These are phyloP conservation scores for Carex kokanica DNA, from an alignment of 176 grass and related monocot species.

Conservation along the genomic window DNA sequence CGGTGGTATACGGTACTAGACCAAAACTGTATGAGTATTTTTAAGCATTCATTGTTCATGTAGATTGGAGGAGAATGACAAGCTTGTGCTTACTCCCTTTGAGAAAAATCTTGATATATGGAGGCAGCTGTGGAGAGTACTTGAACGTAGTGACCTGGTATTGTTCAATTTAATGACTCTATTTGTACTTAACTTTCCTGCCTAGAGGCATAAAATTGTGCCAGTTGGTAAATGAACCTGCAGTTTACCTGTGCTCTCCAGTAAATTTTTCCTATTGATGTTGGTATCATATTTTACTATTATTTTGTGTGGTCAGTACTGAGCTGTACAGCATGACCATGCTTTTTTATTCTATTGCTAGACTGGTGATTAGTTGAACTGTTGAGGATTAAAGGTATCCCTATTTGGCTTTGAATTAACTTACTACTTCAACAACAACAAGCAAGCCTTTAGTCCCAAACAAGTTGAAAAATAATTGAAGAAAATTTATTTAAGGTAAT, in stretches of 20 bases:
- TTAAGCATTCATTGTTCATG: constrained; percentile 9
- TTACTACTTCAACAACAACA: background rate
- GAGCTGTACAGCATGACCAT: background rate
- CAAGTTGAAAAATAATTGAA: background rate
- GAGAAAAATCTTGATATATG: constrained; percentile 98
- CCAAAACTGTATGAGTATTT: background rate
- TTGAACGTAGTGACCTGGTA: constrained; percentile 91
- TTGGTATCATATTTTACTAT: background rate
- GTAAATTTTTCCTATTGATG: background rate
- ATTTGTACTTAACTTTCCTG: background rate
- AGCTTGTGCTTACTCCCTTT: constrained; percentile 83
- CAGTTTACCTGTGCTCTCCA: background rate
- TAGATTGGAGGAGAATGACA: constrained; percentile 89
- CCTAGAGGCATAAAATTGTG: background rate
- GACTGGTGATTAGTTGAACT: background rate
- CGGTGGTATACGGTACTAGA: background rate
- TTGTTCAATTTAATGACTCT: background rate
- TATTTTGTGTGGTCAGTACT: background rate
- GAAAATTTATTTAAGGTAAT: background rate
- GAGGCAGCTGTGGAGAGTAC: constrained; percentile 98
- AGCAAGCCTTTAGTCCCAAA: too few relatives aligned
- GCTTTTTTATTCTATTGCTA: constrained; percentile 1
- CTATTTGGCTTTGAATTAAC: background rate
- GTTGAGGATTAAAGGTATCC: background rate
- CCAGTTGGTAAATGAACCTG: background rate